Evolutionary conservation across 805 yeast genomes (phyloP).

Genomic region (Blastobotrys terrestris): DNA sequence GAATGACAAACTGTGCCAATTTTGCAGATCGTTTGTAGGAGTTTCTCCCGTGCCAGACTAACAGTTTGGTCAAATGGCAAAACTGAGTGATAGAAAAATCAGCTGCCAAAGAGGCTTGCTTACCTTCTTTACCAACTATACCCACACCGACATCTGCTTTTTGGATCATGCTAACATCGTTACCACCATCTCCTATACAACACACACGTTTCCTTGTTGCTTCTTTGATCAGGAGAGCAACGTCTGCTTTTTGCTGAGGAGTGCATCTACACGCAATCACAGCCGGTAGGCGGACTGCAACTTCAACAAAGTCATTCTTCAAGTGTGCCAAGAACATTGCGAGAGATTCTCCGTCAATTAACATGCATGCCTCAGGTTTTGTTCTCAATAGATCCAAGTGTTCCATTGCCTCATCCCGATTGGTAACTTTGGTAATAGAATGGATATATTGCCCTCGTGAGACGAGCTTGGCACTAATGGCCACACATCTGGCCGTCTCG

Average conservation of each 20-base stretch:
- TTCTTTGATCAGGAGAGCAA: slow-evolving; percentile 72
- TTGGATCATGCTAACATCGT: slow-evolving; percentile 98
- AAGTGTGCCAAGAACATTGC: slow-evolving; percentile 58
- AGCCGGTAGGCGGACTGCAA: slow-evolving; percentile 75
- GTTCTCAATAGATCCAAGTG: slow-evolving; percentile 66
- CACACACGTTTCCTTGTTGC: slow-evolving; percentile 86
- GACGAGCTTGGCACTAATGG: slow-evolving; percentile 89
- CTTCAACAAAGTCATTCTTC: slow-evolving; percentile 66
- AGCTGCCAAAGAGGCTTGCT: slow-evolving; percentile 94
- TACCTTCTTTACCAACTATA: slow-evolving; percentile 97
- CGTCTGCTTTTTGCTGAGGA: slow-evolving; percentile 97
- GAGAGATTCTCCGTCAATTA: slow-evolving; percentile 92
- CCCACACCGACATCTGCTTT: slow-evolving; percentile 99
- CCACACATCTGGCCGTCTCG: slow-evolving; percentile 96
- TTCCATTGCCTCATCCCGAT: slow-evolving; percentile 61
- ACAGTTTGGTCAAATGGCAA: slow-evolving; percentile 74
- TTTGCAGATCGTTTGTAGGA: slow-evolving; percentile 95
- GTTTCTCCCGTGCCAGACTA: slow-evolving; percentile 97
- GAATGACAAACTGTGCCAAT: slow-evolving; percentile 91
- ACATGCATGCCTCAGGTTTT: slow-evolving; percentile 62
- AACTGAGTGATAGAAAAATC: slow-evolving; percentile 93
- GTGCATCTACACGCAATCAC: slow-evolving; percentile 99
- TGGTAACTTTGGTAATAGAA: slow-evolving; percentile 60
- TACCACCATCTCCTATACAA: slow-evolving; percentile 99
- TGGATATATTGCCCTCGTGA: slow-evolving; percentile 93